Base-by-base conservation (phyloP, 345 rosid species). In the Sonneratia caseolaris region DNA sequence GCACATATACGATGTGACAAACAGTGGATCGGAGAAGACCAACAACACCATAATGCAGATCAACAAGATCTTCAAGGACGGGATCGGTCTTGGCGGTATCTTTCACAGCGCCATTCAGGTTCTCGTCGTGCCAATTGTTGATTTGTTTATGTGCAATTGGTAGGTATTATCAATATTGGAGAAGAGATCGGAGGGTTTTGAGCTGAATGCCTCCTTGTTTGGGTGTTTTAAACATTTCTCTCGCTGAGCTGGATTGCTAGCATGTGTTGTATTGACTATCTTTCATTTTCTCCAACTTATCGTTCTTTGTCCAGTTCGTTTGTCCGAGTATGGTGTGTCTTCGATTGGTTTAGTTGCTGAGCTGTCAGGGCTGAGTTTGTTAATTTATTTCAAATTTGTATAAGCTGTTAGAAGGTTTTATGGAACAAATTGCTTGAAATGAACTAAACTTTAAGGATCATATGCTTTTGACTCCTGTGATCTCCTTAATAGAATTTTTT, bases 31-130 rank as follows among this genome's bases (percentile, higher is more conserved):
- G 53, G 97, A 92, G 74, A 92, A 95, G 87, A 88, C 98, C 27
- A 90, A 95, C 88, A 88, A 68, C 84, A 90, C 98, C 32, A 89
- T 95, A 72, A 73, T 90, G 86, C 87, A 92, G 75, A 92, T 95
- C 86, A 95, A 92, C 67, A 89, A 88, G 84, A 86, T 95, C 91
- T 92, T 95, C 84, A 95, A 95, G 74, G 98, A 95, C 72, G 89
- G 90, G 27, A 89, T 95, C 24, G 98, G 99, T 75, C 75, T 95
- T 9, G 98, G 99, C 19, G 99, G 98, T 71, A 91, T 91, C 86
- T 91, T 95, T 79, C 99, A 95, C 83, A 92, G 98, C 81, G 98
- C 99, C 32, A 85, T 95, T 72, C 97, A 95, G 97, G 99, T 90
- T 43, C 36, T 42, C 19, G 5, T 45, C 49, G 24, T 35, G 32